phyloP scores from a whole-genome alignment of 2,329 filamentous ascomycete species.

The Madurella fahalii region DNA sequence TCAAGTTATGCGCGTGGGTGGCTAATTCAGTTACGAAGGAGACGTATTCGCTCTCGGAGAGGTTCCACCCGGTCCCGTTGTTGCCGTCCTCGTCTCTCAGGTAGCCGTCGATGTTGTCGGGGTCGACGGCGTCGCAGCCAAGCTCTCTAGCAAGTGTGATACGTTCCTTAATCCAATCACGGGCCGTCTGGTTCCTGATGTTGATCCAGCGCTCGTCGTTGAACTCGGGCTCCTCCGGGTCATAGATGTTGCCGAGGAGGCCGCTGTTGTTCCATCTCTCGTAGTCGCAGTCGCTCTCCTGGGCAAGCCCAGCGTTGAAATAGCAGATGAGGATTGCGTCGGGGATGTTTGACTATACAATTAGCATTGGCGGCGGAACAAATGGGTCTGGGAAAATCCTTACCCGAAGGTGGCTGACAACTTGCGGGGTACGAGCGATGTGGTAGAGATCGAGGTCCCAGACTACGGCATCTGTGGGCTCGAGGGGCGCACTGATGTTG shows the following conservation, averaged over 20 bases:
- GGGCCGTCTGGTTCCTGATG: constrained; percentile 16
- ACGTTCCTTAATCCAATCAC: constrained; percentile 13
- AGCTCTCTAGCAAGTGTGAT: constrained; percentile 12
- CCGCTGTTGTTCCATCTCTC: constrained; percentile 11
- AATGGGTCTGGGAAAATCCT: not conserved
- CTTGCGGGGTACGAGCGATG: constrained; percentile 5
- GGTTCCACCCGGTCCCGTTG: constrained; percentile 12
- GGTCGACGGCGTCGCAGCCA: constrained; percentile 20
- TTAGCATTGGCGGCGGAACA: too few species aligned
- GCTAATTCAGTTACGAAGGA: constrained; percentile 13
- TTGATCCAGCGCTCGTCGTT: constrained; percentile 18
- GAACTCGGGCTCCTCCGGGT: constrained; percentile 1
- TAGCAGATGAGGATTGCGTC: constrained; percentile 16
- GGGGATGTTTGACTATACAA: constrained; percentile 1
- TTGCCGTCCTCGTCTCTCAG: constrained; percentile 3
- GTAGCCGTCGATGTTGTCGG: constrained; percentile 20
- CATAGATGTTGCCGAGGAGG: constrained; percentile 15
- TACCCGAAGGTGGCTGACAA: constrained; percentile 13
- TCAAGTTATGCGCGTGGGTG: constrained; percentile 12
- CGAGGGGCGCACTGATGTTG: not conserved
- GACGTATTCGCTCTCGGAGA: constrained; percentile 8
- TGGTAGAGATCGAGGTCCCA: constrained; percentile 20
- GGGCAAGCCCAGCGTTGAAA: constrained; percentile 21
- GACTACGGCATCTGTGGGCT: constrained; percentile 12
- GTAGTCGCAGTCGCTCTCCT: constrained; percentile 18